Conservation (phyloP, 192 early-diverging fungal species). For the Coemansia sp. region DNA sequence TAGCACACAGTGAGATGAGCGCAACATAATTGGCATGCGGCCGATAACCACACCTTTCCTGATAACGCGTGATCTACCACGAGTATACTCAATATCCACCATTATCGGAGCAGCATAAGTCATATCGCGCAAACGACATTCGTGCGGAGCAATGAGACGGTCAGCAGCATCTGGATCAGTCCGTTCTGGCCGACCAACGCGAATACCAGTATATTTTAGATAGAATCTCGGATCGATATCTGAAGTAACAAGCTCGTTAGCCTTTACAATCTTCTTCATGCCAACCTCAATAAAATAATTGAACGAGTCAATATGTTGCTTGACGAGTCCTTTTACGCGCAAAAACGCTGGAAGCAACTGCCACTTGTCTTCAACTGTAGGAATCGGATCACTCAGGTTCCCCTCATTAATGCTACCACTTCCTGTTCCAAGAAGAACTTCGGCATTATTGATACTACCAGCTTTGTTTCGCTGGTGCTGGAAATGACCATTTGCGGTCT, state of each 20-base stretch:
- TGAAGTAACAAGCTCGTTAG: conserved; percentile 84
- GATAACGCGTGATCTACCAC: conserved; percentile 76
- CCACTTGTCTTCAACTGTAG: conserved; percentile 87
- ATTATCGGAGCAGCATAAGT: conserved; percentile 91
- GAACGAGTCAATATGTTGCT: conserved; percentile 99
- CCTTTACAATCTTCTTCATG: conserved; percentile 89
- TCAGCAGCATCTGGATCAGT: conserved; percentile 71
- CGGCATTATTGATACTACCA: conserved; percentile 16
- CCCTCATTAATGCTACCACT: conserved; percentile 1
- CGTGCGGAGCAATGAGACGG: conserved; percentile 84
- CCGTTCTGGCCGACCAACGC: conserved; percentile 78
- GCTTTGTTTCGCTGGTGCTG: conserved; percentile 23
- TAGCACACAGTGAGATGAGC: conserved; percentile 81
- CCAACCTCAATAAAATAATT: conserved; percentile 98
- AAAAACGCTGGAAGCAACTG: conserved; percentile 94
- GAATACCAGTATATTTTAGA: conserved; percentile 87
- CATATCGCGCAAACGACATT: conserved; percentile 93
- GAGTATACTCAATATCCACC: conserved; percentile 92
- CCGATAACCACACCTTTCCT: conserved; percentile 83
- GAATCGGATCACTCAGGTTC: conserved; percentile 40
- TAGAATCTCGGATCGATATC: conserved; percentile 94
- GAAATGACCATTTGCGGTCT: conserved; percentile 3
- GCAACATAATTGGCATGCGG: conserved; percentile 95
- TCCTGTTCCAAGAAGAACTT: conserved; percentile 20
- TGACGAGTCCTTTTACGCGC: conserved; percentile 94